Conservation (phyloP, 768 basidiomycete genomes). For the Fibroporia radiculosa region DNA sequence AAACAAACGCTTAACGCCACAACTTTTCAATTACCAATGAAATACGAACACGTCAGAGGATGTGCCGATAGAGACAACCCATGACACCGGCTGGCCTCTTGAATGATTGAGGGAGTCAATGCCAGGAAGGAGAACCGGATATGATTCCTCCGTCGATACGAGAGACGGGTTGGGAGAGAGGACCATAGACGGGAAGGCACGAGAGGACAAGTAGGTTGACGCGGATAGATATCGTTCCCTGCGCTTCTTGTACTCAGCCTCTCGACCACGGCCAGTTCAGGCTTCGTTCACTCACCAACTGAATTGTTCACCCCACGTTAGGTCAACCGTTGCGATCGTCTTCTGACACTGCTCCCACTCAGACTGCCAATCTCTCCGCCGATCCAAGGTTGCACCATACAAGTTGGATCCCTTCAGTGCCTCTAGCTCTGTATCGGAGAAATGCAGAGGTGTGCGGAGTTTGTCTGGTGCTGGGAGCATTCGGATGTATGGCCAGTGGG, state of each 20-base stretch:
- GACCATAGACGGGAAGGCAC: conserved; percentile 84
- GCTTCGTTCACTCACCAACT: conserved; percentile 48
- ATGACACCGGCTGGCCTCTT: conserved; percentile 73
- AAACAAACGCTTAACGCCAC: background rate
- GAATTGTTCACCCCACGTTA: conserved; percentile 40
- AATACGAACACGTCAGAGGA: background rate
- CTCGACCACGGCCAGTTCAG: background rate
- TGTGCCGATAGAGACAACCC: conserved; percentile 44
- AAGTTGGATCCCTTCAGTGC: conserved; percentile 75
- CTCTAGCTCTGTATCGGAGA: conserved; percentile 51
- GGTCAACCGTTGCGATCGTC: conserved; percentile 29
- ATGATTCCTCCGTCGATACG: conserved; percentile 39
- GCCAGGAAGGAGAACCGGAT: conserved; percentile 81
- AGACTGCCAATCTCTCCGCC: conserved; percentile 47
- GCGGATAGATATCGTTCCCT: conserved; percentile 72
- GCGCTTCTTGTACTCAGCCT: background rate
- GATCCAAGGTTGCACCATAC: conserved; percentile 66
- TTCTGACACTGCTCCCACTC: conserved; percentile 55
- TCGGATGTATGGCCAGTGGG: conserved; percentile 57
- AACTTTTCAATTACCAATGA: background rate
- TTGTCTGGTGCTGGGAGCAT: conserved; percentile 50
- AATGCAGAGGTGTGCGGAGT: conserved; percentile 71
- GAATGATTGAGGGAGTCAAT: conserved; percentile 84
- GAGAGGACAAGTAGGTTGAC: conserved; percentile 74
- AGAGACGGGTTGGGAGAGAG: conserved; percentile 52